These are phyloP conservation scores for Canna indica DNA, from an alignment of 176 grass and related monocot genomes.

Conservation along the genomic window DNA sequence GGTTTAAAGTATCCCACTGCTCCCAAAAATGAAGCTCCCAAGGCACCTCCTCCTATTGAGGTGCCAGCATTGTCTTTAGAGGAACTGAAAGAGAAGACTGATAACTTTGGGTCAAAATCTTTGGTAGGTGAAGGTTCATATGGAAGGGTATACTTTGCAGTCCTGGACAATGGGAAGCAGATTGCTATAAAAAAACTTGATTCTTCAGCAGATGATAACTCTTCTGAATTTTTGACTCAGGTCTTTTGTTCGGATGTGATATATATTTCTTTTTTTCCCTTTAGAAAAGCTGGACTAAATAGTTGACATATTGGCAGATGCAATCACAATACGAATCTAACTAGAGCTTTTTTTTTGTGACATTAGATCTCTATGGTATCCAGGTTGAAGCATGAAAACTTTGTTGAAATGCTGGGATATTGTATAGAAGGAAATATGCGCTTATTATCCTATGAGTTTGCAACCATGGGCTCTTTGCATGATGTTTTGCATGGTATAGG, in stretches of 20 bases:
- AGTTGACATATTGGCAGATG: neutral
- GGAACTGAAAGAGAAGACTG: slow-evolving; percentile 48
- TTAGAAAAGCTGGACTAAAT: neutral
- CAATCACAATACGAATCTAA: neutral
- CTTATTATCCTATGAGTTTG: slow-evolving; percentile 61
- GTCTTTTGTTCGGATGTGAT: slow-evolving; percentile 3
- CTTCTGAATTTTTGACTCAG: slow-evolving; percentile 60
- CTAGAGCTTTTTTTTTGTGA: neutral
- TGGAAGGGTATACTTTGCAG: slow-evolving; percentile 59
- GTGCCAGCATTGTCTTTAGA: slow-evolving; percentile 51
- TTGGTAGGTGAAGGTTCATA: slow-evolving; percentile 71
- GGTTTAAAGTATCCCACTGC: slow-evolving; percentile 17
- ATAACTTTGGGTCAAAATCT: slow-evolving; percentile 56
- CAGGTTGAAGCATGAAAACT: slow-evolving; percentile 49
- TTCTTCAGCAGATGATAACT: slow-evolving; percentile 40
- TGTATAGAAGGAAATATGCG: slow-evolving; percentile 48
- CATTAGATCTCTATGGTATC: slow-evolving; percentile 48
- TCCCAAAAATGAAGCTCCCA: slow-evolving; percentile 39
- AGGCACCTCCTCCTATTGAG: slow-evolving; percentile 40
- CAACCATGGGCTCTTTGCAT: slow-evolving; percentile 71
- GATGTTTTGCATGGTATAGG: slow-evolving; percentile 70
- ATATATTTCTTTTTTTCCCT: neutral
- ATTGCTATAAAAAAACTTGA: slow-evolving; percentile 61
- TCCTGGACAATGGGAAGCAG: slow-evolving; percentile 51
- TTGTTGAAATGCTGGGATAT: slow-evolving; percentile 66